Percentiles rank a stretch among this genome's conserved stretches.
These are phyloP conservation scores for Claviceps maximensis DNA, from an alignment of 2,329 filamentous ascomycete species.

Conservation along the genomic window DNA sequence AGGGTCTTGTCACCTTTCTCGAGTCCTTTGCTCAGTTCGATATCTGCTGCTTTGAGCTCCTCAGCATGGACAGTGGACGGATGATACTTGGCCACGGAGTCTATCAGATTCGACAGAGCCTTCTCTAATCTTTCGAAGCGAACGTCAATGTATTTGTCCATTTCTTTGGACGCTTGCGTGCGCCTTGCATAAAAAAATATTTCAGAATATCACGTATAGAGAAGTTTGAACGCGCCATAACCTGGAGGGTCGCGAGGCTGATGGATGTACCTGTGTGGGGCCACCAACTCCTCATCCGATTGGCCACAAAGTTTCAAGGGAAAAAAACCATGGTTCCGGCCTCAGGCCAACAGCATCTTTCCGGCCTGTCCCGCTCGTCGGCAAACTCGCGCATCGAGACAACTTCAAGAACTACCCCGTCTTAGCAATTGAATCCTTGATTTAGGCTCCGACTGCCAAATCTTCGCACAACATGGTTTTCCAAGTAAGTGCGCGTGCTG, in stretches of 20 bases:
- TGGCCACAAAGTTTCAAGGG: constrained; percentile 3
- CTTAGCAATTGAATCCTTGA: constrained; percentile 24
- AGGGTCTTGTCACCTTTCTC: constrained; percentile 42
- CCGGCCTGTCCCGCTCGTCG: constrained; percentile 19
- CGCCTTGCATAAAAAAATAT: background rate
- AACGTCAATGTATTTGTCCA: constrained; percentile 49
- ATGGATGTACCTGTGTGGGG: constrained; percentile 10
- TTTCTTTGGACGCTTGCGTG: constrained; percentile 17
- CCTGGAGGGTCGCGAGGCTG: background rate
- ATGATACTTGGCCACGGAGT: constrained; percentile 73
- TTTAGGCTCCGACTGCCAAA: constrained; percentile 16
- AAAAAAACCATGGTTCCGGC: background rate
- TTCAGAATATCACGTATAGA: background rate
- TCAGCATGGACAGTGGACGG: constrained; percentile 54
- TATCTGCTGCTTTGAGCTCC: constrained; percentile 59
- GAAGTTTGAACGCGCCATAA: background rate
- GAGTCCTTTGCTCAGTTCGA: constrained; percentile 51
- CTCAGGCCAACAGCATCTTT: constrained; percentile 19
- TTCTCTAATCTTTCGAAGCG: constrained; percentile 55
- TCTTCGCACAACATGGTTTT: constrained; percentile 26
- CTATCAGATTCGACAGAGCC: constrained; percentile 55
- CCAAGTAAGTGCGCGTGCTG: constrained; percentile 19
- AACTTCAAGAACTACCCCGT: constrained; percentile 7
- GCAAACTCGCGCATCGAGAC: constrained; percentile 20
- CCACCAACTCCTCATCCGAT: constrained; percentile 6